A percentile compares a stretch with the other conserved stretches of the same genome.
Evolutionary conservation across 306 rosid genomes (phyloP).

Genomic region (Cicer yamashitae): DNA sequence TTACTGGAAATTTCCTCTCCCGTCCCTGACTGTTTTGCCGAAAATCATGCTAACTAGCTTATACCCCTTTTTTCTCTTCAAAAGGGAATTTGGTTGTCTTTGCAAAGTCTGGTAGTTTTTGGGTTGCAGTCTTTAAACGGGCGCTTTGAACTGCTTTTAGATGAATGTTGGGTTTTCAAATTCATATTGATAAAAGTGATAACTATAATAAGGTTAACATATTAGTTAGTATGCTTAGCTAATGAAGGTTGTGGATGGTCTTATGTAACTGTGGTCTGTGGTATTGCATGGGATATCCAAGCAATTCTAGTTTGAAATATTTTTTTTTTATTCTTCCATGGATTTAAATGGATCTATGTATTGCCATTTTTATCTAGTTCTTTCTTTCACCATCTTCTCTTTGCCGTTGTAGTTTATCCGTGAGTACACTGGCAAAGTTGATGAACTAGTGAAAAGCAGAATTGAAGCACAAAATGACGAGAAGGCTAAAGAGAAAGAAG

Average conservation of each 20-base stretch:
- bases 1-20: background rate
- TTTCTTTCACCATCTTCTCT: slow-evolving; percentile 39
- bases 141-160: slow-evolving; percentile 35
- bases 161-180: slow-evolving; percentile 30
- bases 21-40: background rate
- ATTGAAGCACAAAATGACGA: slow-evolving; percentile 78
- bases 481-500: slow-evolving; percentile 85
- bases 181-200: slow-evolving; percentile 31
- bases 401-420: slow-evolving; percentile 72
- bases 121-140: background rate
- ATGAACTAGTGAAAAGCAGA: slow-evolving; percentile 89
- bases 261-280: slow-evolving; percentile 13
- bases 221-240: slow-evolving; percentile 30
- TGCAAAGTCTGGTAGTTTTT: slow-evolving; percentile 13
- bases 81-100: slow-evolving; percentile 13
- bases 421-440: slow-evolving; percentile 97
- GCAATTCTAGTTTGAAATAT: slow-evolving; percentile 20
- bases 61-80: slow-evolving; percentile 6
- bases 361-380: slow-evolving; percentile 28
- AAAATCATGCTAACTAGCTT: slow-evolving; percentile 15
- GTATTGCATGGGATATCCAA: slow-evolving; percentile 22
- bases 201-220: slow-evolving; percentile 6
- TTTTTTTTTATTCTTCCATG: slow-evolving; percentile 27
- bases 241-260: slow-evolving; percentile 37
- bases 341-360: slow-evolving; percentile 15